Conservation (phyloP, 495 filamentous ascomycete genomes). For the Hypoxylon lenormandii region DNA sequence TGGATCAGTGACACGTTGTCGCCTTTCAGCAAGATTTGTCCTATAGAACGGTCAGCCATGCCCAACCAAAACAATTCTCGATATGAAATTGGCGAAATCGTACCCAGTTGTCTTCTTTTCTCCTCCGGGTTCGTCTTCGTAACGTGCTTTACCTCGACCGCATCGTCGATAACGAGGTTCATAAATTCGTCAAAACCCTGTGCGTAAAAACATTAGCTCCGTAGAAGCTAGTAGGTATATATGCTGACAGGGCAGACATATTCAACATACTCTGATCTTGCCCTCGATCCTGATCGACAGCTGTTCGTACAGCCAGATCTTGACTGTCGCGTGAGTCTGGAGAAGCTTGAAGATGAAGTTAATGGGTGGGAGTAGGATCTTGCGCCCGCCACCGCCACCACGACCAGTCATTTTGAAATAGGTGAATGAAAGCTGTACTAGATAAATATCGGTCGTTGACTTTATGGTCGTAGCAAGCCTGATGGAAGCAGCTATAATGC, state of each 20-base stretch:
- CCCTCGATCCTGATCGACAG: constrained; percentile 91
- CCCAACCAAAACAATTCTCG: constrained; percentile 14
- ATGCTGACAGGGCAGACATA: constrained; percentile 18
- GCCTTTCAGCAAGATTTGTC: constrained; percentile 95
- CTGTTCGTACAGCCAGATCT: constrained; percentile 98
- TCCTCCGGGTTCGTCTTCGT: constrained; percentile 82
- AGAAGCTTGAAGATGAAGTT: constrained; percentile 99
- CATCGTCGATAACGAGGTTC: constrained; percentile 97
- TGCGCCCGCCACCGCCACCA: constrained; percentile 80
- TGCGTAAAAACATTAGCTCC: constrained; percentile 21
- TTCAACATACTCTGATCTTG: constrained; percentile 80
- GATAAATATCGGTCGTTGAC: constrained; percentile 2
- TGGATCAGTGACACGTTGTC: constrained; percentile 98
- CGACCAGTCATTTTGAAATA: constrained; percentile 77
- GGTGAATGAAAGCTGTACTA: constrained; percentile 1
- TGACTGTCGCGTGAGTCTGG: constrained; percentile 81
- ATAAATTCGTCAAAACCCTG: constrained; percentile 99
- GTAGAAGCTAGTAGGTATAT: neutral
- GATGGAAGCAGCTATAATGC: constrained; percentile 2
- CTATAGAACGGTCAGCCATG: constrained; percentile 63
- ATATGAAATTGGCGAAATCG: constrained; percentile 37
- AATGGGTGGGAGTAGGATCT: constrained; percentile 94
- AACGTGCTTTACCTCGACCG: constrained; percentile 87
- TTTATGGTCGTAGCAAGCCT: constrained; percentile 12
- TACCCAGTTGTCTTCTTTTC: constrained; percentile 82